A percentile compares a stretch with the other conserved stretches of the same genome.
These are phyloP conservation scores for Knufia fluminis DNA, from an alignment of 2,329 filamentous ascomycete species.

Conservation along the genomic window DNA sequence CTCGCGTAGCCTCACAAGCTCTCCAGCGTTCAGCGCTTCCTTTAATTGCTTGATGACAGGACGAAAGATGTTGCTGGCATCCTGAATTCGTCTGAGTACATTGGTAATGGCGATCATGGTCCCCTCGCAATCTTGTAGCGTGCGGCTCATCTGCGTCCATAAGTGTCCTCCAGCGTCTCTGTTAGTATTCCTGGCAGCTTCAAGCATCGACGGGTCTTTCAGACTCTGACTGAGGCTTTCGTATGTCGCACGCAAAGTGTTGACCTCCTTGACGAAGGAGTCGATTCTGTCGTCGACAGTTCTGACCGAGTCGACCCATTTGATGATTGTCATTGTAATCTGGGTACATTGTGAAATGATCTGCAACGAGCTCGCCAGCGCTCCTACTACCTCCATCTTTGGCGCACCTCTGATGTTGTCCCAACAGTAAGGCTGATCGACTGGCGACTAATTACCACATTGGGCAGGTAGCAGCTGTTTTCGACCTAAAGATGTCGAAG, in stretches of 20 bases:
- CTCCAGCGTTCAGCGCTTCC: slow-evolving; percentile 16
- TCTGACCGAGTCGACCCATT: slow-evolving; percentile 18
- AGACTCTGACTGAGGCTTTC: slow-evolving; percentile 18
- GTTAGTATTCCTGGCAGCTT: slow-evolving; percentile 19
- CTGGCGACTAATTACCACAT: neutral
- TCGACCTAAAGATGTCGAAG: neutral
- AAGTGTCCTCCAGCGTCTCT: slow-evolving; percentile 19
- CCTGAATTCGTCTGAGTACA: slow-evolving; percentile 14
- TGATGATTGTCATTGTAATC: slow-evolving; percentile 19
- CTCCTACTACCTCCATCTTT: slow-evolving; percentile 7
- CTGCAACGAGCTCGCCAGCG: slow-evolving; percentile 11
- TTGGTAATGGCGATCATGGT: slow-evolving; percentile 19
- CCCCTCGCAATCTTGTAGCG: slow-evolving; percentile 16
- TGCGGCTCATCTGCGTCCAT: slow-evolving; percentile 17
- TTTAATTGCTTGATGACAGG: slow-evolving; percentile 16
- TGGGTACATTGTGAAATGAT: slow-evolving; percentile 17
- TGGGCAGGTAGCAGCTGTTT: neutral
- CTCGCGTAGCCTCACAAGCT: slow-evolving; percentile 19
- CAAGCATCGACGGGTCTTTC: slow-evolving; percentile 15
- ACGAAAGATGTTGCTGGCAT: slow-evolving; percentile 13
- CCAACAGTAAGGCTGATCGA: neutral
- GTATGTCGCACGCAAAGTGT: slow-evolving; percentile 16
- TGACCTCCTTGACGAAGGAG: slow-evolving; percentile 19
- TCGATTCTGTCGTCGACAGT: slow-evolving; percentile 18
- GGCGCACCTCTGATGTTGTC: neutral